phyloP scores from a whole-genome alignment of 768 basidiomycete genomes.

The Mycena galericulata region DNA sequence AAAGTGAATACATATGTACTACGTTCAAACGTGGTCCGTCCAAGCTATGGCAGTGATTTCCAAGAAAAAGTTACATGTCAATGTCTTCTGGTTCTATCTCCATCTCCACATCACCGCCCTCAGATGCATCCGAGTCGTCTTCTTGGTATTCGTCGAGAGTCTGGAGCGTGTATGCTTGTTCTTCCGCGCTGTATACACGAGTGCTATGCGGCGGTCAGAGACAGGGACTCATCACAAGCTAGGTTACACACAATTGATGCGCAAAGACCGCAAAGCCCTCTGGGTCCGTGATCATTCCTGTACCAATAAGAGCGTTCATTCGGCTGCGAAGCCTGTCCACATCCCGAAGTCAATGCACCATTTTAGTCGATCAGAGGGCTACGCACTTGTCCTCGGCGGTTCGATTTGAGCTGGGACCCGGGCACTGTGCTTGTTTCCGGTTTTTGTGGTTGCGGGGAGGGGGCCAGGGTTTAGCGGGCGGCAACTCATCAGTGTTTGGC shows the following conservation, averaged over 20 bases:
- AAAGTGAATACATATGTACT: too few species aligned
- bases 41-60: neutral
- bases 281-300: constrained; percentile 67
- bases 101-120: constrained; percentile 2
- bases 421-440: neutral
- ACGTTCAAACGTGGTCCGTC: too few species aligned
- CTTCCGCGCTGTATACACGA: constrained; percentile 51
- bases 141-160: constrained; percentile 52
- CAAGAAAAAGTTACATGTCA: constrained; percentile 15
- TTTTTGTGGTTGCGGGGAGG: constrained; percentile 5
- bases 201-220: constrained; percentile 43
- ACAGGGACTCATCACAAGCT: constrained; percentile 17
- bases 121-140: neutral
- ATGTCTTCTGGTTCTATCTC: constrained; percentile 27
- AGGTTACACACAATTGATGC: constrained; percentile 67
- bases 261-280: constrained; percentile 70
- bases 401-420: neutral
- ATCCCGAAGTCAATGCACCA: constrained; percentile 7
- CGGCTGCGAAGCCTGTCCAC: constrained; percentile 62
- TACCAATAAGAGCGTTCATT: constrained; percentile 70
- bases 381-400: constrained; percentile 52
- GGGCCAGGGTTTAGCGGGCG: constrained; percentile 10
- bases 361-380: neutral
- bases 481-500: neutral
- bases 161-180: constrained; percentile 55